Evolutionary conservation across 164 flowering plant genomes (phyloP).

Genomic region (Euptelea pleiosperma): DNA sequence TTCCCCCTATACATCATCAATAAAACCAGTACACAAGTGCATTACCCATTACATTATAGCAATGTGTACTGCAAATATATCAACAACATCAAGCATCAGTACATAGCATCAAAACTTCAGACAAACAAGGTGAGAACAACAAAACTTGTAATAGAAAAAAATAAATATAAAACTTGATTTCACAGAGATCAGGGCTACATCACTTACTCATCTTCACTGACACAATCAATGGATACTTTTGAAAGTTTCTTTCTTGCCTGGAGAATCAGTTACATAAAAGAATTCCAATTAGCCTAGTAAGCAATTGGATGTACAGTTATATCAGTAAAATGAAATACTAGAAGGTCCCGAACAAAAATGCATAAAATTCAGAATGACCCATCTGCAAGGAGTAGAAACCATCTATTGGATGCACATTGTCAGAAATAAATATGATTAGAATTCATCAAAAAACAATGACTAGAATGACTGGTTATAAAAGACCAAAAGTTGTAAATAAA

Average conservation of each 20-base stretch:
- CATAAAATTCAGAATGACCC: too few species aligned
- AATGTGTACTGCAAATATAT: too few species aligned
- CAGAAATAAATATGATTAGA: not conserved
- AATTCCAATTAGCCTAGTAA: not conserved
- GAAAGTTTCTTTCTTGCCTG: conserved; percentile 85
- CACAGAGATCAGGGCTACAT: conserved; percentile 2
- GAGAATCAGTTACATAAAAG: conserved; percentile 5
- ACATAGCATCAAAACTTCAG: too few species aligned
- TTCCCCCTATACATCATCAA: too few species aligned
- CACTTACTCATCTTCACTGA: conserved; percentile 77
- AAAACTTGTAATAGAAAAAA: not conserved
- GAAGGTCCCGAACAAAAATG: too few species aligned
- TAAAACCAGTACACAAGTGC: too few species aligned
- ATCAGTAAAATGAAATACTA: not conserved
- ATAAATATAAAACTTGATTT: conserved; percentile 7
- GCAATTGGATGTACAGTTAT: not conserved
- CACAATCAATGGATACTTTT: conserved; percentile 69
- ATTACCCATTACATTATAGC: too few species aligned
- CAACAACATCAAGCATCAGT: too few species aligned
- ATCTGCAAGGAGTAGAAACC: too few species aligned
- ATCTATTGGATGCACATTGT: not conserved
- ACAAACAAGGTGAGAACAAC: too few species aligned
- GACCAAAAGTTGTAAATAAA: not conserved
- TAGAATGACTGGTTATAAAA: not conserved
- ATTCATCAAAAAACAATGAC: too few species aligned